Conservation (phyloP, 1,284 basidiomycete species). For the Ustilago hordei region DNA sequence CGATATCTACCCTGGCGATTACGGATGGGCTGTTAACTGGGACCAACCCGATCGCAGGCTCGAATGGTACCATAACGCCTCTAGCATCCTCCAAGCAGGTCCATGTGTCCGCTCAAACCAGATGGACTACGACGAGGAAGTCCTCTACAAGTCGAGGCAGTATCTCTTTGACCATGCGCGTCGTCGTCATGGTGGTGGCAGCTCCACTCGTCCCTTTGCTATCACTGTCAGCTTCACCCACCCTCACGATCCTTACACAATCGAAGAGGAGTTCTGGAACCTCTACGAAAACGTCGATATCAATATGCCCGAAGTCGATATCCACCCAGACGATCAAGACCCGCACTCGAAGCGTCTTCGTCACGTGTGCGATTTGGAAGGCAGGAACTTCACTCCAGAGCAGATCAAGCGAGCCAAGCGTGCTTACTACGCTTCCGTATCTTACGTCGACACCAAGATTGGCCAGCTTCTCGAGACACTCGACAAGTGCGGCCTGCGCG, state of each 20-base stretch:
- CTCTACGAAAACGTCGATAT: conserved; percentile 39
- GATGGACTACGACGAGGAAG: conserved; percentile 50
- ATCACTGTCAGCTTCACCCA: conserved; percentile 45
- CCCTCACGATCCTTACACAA: conserved; percentile 47
- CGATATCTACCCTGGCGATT: conserved; percentile 45
- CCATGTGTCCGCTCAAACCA: conserved; percentile 43
- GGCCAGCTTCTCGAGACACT: conserved; percentile 30
- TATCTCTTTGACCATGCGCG: conserved; percentile 40
- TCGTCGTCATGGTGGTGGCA: conserved; percentile 9
- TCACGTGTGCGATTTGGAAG: conserved; percentile 42
- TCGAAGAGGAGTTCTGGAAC: conserved; percentile 41
- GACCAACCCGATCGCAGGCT: conserved; percentile 37
- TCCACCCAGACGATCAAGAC: conserved; percentile 33
- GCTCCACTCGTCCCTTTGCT: conserved; percentile 24
- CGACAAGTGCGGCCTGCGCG: conserved; percentile 38
- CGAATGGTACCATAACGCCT: conserved; percentile 47
- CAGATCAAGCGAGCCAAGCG: conserved; percentile 46
- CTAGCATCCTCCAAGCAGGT: conserved; percentile 42
- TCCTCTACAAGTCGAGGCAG: conserved; percentile 42
- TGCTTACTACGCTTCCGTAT: conserved; percentile 42
- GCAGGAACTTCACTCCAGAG: conserved; percentile 33
- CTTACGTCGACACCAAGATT: conserved; percentile 43
- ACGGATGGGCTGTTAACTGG: conserved; percentile 48
- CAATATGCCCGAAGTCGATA: conserved; percentile 45
- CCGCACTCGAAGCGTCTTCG: conserved; percentile 45